Conservation (phyloP, 2,329 filamentous ascomycete genomes). For the Xylariaceae sp. region DNA sequence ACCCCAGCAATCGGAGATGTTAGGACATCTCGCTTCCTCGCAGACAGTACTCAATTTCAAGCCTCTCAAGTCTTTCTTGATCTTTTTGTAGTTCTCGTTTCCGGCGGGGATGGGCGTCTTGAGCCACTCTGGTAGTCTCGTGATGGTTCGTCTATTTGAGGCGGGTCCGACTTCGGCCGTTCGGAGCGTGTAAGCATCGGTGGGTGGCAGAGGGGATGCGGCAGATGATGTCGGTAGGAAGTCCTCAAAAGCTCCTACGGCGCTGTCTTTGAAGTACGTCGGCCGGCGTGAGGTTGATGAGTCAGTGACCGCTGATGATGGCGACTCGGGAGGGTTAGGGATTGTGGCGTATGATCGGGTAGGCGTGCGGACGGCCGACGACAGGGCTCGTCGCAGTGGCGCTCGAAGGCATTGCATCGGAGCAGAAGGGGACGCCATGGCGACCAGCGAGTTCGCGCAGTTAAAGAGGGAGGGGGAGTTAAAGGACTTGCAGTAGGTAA, state of each 20-base stretch:
- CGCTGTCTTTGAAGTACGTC: constrained; percentile 58
- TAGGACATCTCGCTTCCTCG: constrained; percentile 94
- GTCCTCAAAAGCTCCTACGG: constrained; percentile 54
- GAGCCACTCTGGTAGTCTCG: constrained; percentile 84
- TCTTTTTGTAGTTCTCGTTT: constrained; percentile 82
- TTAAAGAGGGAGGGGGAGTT: neutral
- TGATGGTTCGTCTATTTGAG: constrained; percentile 60
- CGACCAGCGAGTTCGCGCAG: neutral
- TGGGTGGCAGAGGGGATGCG: constrained; percentile 40
- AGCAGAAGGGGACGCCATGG: constrained; percentile 27
- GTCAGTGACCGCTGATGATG: constrained; percentile 18
- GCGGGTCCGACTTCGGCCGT: constrained; percentile 62
- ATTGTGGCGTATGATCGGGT: constrained; percentile 27
- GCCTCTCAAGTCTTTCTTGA: constrained; percentile 88
- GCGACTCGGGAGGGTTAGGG: constrained; percentile 24
- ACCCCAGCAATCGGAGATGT: constrained; percentile 98
- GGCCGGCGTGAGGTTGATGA: constrained; percentile 31
- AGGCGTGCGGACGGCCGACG: constrained; percentile 15
- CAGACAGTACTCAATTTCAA: constrained; percentile 92
- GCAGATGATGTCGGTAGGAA: constrained; percentile 47
- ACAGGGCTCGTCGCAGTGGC: constrained; percentile 27
- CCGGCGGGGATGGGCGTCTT: constrained; percentile 90
- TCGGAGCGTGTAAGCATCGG: constrained; percentile 57
- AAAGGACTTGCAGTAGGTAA: too few species aligned
- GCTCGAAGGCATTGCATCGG: constrained; percentile 26